These are phyloP conservation scores for Monilinia laxa DNA, from an alignment of 2,329 filamentous ascomycete genomes.

Conservation along the genomic window DNA sequence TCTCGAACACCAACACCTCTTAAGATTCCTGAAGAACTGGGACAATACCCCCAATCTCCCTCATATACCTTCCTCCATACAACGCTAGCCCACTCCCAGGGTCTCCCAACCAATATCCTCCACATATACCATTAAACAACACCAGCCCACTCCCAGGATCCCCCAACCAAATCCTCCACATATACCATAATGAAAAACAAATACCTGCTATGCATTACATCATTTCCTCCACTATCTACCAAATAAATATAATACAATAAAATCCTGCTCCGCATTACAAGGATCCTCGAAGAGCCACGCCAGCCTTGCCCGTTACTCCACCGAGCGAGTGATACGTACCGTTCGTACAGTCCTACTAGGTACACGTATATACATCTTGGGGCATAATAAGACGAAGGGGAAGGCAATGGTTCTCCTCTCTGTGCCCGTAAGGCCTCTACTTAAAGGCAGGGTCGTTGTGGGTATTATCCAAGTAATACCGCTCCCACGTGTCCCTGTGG, in stretches of 20 bases:
- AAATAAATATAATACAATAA: not conserved
- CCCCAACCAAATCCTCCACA: not conserved
- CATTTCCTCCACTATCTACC: not conserved
- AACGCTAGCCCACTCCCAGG: not conserved
- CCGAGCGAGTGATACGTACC: constrained; percentile 8
- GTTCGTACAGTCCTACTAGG: constrained; percentile 12
- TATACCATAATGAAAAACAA: not conserved
- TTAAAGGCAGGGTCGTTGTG: not conserved
- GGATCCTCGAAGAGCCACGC: not conserved
- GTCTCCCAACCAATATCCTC: not conserved
- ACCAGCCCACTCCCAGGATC: not conserved
- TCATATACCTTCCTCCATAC: not conserved
- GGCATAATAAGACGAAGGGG: not conserved
- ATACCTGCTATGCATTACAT: not conserved
- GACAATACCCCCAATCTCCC: not conserved
- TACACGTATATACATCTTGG: not conserved
- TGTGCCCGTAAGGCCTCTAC: not conserved
- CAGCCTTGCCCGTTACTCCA: not conserved
- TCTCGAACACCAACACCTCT: not conserved
- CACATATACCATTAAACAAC: not conserved
- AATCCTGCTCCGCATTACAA: not conserved
- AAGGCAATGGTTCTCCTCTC: not conserved
- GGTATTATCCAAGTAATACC: not conserved
- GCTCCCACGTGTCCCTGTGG: not conserved
- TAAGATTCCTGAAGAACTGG: not conserved